Conservation (phyloP, 257 asterid species). For the Prunella vulgaris region DNA sequence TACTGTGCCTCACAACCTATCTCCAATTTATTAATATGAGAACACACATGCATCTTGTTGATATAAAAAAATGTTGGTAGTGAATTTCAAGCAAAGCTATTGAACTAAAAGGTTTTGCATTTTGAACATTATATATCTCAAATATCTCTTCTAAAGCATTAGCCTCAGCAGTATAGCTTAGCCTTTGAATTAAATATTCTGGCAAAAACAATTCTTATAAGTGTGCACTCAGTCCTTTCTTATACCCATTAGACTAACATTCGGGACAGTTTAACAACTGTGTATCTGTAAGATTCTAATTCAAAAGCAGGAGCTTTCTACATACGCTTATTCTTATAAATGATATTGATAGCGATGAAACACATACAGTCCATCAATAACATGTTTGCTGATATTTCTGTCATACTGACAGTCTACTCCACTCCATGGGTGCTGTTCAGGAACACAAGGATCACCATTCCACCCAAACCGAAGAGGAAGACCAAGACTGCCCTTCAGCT, state of each 20-base stretch:
- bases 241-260: not conserved
- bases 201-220: not conserved
- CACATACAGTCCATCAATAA: conserved; percentile 93
- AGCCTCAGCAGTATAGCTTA: not conserved
- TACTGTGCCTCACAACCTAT: not conserved
- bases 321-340: not conserved
- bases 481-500: conserved; percentile 67
- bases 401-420: conserved; percentile 89
- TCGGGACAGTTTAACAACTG: conserved; percentile 1
- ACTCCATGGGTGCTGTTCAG: conserved; percentile 97
- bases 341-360: conserved; percentile 23
- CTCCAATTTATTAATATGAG: not conserved
- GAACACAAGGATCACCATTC: conserved; percentile 99
- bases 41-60: not conserved
- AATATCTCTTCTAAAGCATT: not conserved
- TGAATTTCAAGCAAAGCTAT: not conserved
- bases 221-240: not conserved
- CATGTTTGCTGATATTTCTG: conserved; percentile 59
- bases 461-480: conserved; percentile 98
- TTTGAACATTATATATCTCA: not conserved
- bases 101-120: not conserved
- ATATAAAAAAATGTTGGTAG: not conserved
- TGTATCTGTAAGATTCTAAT: not conserved
- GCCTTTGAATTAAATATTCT: no score
- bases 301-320: not conserved